Conservation (phyloP, 2,329 filamentous ascomycete genomes). For the Diaporthe longicolla region DNA sequence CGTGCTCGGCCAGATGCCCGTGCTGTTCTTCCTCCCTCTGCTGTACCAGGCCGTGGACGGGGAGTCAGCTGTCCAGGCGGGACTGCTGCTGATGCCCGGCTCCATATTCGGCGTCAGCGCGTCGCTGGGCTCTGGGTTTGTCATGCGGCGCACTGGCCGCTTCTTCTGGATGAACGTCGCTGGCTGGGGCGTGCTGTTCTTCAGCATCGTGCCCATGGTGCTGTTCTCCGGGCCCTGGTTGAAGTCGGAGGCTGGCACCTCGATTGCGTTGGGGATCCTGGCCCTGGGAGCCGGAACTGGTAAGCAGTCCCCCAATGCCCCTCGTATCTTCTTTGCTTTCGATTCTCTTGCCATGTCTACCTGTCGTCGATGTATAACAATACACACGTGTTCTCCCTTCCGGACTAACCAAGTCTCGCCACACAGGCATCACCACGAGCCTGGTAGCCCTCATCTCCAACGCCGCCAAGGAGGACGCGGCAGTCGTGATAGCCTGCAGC, state of each 20-base stretch:
- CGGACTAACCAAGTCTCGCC: conserved; percentile 63
- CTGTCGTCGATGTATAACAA: too few species aligned
- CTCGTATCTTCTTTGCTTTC: too few species aligned
- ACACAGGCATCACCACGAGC: conserved; percentile 77
- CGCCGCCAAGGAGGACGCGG: conserved; percentile 75
- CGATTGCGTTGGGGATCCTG: conserved; percentile 68
- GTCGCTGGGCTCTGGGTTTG: conserved; percentile 73
- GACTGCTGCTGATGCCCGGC: conserved; percentile 75
- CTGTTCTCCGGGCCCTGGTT: conserved; percentile 68
- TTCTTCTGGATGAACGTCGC: conserved; percentile 78
- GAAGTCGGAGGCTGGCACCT: conserved; percentile 65
- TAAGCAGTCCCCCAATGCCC: conserved; percentile 48
- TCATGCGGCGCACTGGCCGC: conserved; percentile 79
- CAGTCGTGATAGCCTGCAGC: conserved; percentile 82
- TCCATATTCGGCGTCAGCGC: conserved; percentile 73
- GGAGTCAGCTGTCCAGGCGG: conserved; percentile 73
- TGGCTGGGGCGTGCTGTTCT: conserved; percentile 66
- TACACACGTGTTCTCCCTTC: too few species aligned
- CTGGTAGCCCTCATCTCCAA: conserved; percentile 82
- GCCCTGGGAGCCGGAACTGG: conserved; percentile 56
- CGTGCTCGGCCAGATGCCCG: conserved; percentile 69
- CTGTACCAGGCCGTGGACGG: conserved; percentile 82
- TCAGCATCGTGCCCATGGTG: conserved; percentile 69
- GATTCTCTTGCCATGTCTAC: too few species aligned
- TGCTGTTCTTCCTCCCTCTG: conserved; percentile 81